Evolutionary conservation across 2,329 filamentous ascomycete species (phyloP).

Genomic region (Dendrostoma leiphaemia): DNA sequence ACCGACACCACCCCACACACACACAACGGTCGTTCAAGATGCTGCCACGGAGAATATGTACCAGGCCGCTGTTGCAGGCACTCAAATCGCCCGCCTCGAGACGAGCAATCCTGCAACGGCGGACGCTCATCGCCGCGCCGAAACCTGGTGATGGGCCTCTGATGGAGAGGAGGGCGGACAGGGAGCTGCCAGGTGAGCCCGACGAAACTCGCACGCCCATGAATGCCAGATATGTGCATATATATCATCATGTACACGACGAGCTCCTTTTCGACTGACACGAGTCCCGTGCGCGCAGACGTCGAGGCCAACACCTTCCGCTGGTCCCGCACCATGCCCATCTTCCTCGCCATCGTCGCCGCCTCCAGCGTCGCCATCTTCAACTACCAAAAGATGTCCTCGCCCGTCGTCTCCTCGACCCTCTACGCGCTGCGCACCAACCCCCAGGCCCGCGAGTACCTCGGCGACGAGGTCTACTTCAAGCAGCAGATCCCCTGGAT

Average conservation of each 20-base stretch:
- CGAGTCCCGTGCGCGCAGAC: constrained; percentile 27
- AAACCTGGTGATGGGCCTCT: constrained; percentile 60
- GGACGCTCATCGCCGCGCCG: constrained; percentile 54
- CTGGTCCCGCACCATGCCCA: constrained; percentile 73
- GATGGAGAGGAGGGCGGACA: constrained; percentile 63
- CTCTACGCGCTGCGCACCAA: constrained; percentile 90
- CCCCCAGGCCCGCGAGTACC: constrained; percentile 66
- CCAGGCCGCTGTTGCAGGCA: constrained; percentile 10
- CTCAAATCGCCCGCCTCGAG: neutral
- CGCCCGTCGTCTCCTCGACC: constrained; percentile 79
- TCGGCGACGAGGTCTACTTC: constrained; percentile 89
- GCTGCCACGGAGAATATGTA: constrained; percentile 17
- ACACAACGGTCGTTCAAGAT: constrained; percentile 10
- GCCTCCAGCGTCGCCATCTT: constrained; percentile 82
- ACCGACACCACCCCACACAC: neutral
- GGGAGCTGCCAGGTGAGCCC: constrained; percentile 61
- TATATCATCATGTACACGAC: too few species aligned
- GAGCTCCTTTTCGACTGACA: too few species aligned
- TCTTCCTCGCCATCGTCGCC: constrained; percentile 73
- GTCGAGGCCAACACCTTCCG: constrained; percentile 46
- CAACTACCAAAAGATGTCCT: constrained; percentile 98
- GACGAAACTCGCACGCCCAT: too few species aligned
- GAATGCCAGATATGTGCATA: too few species aligned
- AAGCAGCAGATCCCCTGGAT: constrained; percentile 79
- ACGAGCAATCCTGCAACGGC: constrained; percentile 30